Conservation (phyloP, 495 filamentous ascomycete species). For the Talaromyces wortmannii region DNA sequence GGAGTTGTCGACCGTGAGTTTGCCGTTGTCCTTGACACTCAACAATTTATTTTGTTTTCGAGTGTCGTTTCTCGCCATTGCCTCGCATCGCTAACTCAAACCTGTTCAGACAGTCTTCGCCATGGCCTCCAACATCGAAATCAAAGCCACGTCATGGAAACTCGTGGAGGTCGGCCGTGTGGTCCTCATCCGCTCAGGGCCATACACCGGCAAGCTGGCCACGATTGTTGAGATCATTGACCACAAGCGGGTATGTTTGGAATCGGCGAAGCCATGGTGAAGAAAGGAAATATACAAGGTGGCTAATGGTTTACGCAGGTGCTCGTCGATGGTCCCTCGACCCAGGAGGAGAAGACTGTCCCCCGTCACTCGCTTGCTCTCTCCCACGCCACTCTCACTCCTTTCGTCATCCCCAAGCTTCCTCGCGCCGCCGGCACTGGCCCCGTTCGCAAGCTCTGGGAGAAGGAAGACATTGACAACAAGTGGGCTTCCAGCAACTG, state of each 20-base stretch:
- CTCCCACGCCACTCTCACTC: constrained; percentile 77
- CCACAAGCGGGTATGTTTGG: constrained; percentile 94
- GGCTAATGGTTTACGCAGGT: constrained; percentile 48
- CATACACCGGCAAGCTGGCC: constrained; percentile 78
- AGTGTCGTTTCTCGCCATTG: not conserved
- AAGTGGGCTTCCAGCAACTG: constrained; percentile 85
- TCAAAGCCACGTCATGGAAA: constrained; percentile 76
- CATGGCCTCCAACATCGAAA: constrained; percentile 61
- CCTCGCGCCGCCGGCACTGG: constrained; percentile 80
- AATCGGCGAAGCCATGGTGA: too few relatives aligned
- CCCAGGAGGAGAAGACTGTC: constrained; percentile 65
- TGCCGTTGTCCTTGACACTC: not conserved
- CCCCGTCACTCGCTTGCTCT: constrained; percentile 79
- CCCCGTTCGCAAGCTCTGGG: constrained; percentile 77
- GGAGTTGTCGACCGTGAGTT: constrained; percentile 44
- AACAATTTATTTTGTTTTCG: not conserved
- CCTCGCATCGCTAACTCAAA: not conserved
- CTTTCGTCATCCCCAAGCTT: constrained; percentile 80
- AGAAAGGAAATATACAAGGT: constrained; percentile 5
- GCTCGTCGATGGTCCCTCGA: constrained; percentile 87
- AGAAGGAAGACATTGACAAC: constrained; percentile 75
- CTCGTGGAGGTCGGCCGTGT: constrained; percentile 96
- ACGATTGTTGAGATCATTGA: constrained; percentile 98
- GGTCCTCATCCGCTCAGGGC: constrained; percentile 72
- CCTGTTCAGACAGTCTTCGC: constrained; percentile 27